Evolutionary conservation across 2,329 filamentous ascomycete species (phyloP).

Genomic region (Gyromitra esculenta): DNA sequence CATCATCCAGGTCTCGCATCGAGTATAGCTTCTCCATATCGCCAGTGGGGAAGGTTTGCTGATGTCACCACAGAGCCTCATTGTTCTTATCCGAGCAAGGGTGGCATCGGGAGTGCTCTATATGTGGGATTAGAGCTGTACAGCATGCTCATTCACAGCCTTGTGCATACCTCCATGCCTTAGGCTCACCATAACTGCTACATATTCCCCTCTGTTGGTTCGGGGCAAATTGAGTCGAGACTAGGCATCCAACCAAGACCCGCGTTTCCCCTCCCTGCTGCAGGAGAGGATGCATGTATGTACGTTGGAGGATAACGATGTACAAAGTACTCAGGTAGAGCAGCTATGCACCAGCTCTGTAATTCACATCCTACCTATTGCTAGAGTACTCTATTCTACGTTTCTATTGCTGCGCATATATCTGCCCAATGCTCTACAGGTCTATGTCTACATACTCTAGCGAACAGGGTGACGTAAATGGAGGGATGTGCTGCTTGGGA

Average conservation of each 20-base stretch:
- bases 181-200: not conserved
- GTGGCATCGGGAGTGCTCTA: not conserved
- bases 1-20: not conserved
- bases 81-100: not conserved
- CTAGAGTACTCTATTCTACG: not conserved
- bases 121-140: too few species aligned
- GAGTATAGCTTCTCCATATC: not conserved
- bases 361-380: too few species aligned
- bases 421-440: not conserved
- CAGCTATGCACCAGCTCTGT: too few species aligned
- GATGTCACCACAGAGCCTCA: not conserved
- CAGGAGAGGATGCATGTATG: not conserved
- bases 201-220: too few species aligned
- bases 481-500: not conserved
- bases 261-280: not conserved
- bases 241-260: too few species aligned
- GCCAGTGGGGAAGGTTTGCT: not conserved
- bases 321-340: too few species aligned
- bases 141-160: too few species aligned
- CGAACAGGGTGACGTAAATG: not conserved
- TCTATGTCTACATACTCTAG: not conserved
- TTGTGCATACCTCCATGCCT: not conserved
- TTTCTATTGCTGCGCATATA: not conserved
- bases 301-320: too few species aligned
- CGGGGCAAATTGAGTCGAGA: too few species aligned